phyloP scores from a whole-genome alignment of 495 filamentous ascomycete species.

The Penicillium longicatenatum region DNA sequence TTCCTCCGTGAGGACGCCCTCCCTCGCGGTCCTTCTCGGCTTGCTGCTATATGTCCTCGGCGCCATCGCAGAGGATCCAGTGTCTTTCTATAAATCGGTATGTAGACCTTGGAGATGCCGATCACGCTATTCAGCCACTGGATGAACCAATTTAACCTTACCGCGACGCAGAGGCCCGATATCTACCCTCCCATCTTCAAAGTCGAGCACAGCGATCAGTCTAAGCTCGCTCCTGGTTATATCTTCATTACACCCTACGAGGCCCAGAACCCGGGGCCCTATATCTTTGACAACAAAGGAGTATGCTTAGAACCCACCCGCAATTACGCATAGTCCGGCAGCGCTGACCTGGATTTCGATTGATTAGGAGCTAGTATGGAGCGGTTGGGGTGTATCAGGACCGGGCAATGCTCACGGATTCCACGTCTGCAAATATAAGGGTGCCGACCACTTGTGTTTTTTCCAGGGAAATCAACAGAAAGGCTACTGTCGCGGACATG shows the following conservation, averaged over 20 bases:
- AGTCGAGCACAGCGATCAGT: conserved; percentile 28
- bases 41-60: conserved; percentile 18
- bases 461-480: conserved; percentile 57
- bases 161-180: conserved; percentile 38
- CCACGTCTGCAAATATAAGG: conserved; percentile 51
- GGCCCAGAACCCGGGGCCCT: conserved; percentile 41
- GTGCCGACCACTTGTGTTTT: conserved; percentile 52
- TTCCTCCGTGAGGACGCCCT: conserved; percentile 17
- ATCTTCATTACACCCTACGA: conserved; percentile 49
- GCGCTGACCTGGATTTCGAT: conserved; percentile 13
- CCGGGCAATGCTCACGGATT: conserved; percentile 46
- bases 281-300: conserved; percentile 48
- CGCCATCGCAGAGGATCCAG: conserved; percentile 18
- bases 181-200: conserved; percentile 40
- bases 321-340: not conserved
- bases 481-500: conserved; percentile 56
- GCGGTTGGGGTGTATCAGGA: conserved; percentile 44
- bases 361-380: conserved; percentile 48
- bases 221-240: conserved; percentile 41
- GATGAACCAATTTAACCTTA: not conserved
- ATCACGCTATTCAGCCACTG: conserved; percentile 10
- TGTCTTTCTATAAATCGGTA: conserved; percentile 34
- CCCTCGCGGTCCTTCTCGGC: conserved; percentile 14
- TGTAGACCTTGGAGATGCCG: conserved; percentile 2
- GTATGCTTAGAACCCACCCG: conserved; percentile 28